A percentile compares a stretch with the other conserved stretches of the same genome.
phyloP scores from a whole-genome alignment of 2,329 filamentous ascomycete species.

The Aspergillus bombycis region DNA sequence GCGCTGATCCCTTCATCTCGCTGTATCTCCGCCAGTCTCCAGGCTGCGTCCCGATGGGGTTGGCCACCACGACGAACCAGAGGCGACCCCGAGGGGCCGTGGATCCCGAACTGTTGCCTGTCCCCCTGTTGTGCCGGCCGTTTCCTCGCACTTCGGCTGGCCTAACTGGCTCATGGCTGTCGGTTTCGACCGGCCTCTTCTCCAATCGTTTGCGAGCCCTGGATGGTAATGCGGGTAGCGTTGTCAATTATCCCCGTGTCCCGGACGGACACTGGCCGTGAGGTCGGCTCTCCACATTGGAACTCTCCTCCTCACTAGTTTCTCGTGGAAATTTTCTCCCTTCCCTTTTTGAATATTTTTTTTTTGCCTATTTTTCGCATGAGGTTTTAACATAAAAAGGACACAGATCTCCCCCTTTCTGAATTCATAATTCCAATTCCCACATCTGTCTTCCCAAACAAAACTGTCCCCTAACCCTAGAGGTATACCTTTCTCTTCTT shows the following conservation, averaged over 20 bases:
- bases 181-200: constrained; percentile 26
- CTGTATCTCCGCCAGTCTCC: constrained; percentile 3
- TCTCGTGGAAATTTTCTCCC: background rate
- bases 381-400: constrained; percentile 12
- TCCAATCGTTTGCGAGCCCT: constrained; percentile 9
- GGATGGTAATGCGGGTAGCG: background rate
- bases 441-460: constrained; percentile 1
- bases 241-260: background rate
- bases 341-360: background rate
- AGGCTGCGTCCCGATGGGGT: constrained; percentile 8
- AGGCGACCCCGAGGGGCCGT: constrained; percentile 14
- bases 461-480: background rate
- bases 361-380: background rate
- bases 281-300: constrained; percentile 20
- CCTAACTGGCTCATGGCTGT: constrained; percentile 15
- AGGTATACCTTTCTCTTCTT: background rate
- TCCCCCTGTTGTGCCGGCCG: constrained; percentile 8
- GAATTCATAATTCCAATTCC: background rate
- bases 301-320: constrained; percentile 11
- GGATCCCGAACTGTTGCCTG: constrained; percentile 18
- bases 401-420: constrained; percentile 5
- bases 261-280: constrained; percentile 8
- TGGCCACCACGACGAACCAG: constrained; percentile 16
- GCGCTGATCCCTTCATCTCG: constrained; percentile 17
- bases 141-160: constrained; percentile 14